Base-by-base conservation (phyloP, 257 asterid species). In the Fraxinus americana region DNA sequence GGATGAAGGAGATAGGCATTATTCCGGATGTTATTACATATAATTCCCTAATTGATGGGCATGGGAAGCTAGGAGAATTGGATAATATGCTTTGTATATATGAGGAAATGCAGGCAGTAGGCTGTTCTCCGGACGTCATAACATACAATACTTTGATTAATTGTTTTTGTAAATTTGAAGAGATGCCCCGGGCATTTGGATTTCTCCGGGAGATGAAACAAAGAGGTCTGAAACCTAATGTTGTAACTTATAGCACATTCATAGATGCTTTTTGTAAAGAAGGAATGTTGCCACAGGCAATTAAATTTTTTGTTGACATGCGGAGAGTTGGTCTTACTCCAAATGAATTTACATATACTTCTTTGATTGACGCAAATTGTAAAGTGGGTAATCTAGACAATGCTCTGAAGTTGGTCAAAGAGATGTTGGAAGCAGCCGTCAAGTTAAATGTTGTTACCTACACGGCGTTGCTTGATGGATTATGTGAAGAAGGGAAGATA, bases 221-320 rank as follows among this genome's bases (percentile, higher is more conserved):
- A 78, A 81, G 85, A 63, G 78, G 81, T 78, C 77, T 94, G 67
- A 87, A 85, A 80, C 96, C 97, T 77, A 89, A 92, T 81, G 92
- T 87, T 72, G 95, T 94, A 79, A 94, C 99, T 75, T 94, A 94
- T 79, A 92, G 96, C 90, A 92, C 92, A 72, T 87, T 92, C 78
- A 50, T 94, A 72, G 99, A 94, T 88, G 96, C 94, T 81, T 92
- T 91, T 76, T 90, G 97, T 86, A 94, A 94, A 86, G 94, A 92
- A 87, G 95, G 95, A 59, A 87, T 94, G 97, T 48, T 91, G 84
- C 87, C 72, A 75, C 91, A 92, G 75, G 96, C 97, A 45, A 85
- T 94, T 57, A 94, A 94, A 82, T 88, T 92, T 82, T 94, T 90
- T 68, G 74, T 92, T 35, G 98, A 92, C 83, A 92, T 94, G 99